These are phyloP conservation scores for Draba incana DNA, from an alignment of 345 rosid species.

Conservation along the genomic window DNA sequence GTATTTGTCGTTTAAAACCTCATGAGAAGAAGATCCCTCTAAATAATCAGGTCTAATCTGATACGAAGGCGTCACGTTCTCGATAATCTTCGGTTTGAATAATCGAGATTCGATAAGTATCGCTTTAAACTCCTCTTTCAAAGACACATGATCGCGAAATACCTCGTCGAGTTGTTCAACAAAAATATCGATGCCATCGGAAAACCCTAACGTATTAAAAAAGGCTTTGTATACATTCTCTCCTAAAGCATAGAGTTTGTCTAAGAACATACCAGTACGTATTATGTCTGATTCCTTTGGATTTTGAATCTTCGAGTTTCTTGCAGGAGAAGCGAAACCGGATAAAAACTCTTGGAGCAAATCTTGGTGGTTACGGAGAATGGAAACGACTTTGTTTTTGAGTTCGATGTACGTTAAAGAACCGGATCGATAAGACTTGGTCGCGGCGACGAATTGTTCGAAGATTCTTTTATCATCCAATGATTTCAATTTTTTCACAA, in stretches of 20 bases:
- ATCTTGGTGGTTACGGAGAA: neutral
- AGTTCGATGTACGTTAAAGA: neutral
- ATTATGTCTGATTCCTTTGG: neutral
- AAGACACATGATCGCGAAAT: neutral
- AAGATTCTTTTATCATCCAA: neutral
- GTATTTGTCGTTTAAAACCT: conserved; percentile 4
- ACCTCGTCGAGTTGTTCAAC: neutral
- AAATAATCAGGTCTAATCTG: neutral
- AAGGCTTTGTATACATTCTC: neutral
- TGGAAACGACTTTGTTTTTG: neutral
- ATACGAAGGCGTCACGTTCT: conserved; percentile 14
- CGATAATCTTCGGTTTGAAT: neutral
- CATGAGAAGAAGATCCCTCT: conserved; percentile 7
- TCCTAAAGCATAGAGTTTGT: neutral
- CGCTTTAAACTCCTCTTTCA: conserved; percentile 2
- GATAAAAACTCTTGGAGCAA: neutral
- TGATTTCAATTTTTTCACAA: conserved; percentile 1
- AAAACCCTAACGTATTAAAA: neutral
- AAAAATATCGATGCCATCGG: neutral
- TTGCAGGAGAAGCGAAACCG: neutral
- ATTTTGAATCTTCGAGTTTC: neutral
- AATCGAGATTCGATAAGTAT: neutral
- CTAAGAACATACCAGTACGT: neutral
- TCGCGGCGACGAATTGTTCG: neutral
- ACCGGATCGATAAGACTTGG: neutral